Evolutionary conservation across 2,329 filamentous ascomycete genomes (phyloP).

Genomic region (Calycina marina): DNA sequence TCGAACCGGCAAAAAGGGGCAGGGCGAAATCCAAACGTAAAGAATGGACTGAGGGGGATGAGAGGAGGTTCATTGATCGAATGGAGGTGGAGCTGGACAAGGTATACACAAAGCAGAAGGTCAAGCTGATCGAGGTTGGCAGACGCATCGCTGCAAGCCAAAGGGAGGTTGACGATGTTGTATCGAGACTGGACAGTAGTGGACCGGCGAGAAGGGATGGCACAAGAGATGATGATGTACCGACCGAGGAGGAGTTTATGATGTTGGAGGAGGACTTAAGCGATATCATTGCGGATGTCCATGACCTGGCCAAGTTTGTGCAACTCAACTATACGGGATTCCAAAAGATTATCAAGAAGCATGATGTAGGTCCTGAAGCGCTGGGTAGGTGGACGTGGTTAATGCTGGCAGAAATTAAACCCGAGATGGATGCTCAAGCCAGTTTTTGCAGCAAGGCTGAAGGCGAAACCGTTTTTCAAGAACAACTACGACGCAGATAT

Average conservation of each 20-base stretch:
- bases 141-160: constrained; percentile 78
- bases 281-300: constrained; percentile 96
- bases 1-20: constrained; percentile 31
- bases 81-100: constrained; percentile 92
- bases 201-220: constrained; percentile 28
- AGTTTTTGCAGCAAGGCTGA: constrained; percentile 87
- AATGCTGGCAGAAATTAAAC: constrained; percentile 59
- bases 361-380: constrained; percentile 52
- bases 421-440: constrained; percentile 80
- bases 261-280: constrained; percentile 85
- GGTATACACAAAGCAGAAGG: constrained; percentile 92
- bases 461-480: constrained; percentile 96
- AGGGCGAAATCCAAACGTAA: constrained; percentile 36
- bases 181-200: constrained; percentile 55
- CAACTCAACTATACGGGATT: constrained; percentile 98
- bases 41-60: constrained; percentile 83
- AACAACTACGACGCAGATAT: constrained; percentile 97
- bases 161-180: constrained; percentile 78
- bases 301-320: constrained; percentile 95
- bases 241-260: constrained; percentile 80
- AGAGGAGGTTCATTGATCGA: constrained; percentile 72
- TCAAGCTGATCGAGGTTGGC: constrained; percentile 93
- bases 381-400: not conserved
- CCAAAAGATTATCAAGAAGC: constrained; percentile 99
- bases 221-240: constrained; percentile 28